These are phyloP conservation scores for Monosporascus sp. DNA, from an alignment of 2,329 filamentous ascomycete species.

Conservation along the genomic window DNA sequence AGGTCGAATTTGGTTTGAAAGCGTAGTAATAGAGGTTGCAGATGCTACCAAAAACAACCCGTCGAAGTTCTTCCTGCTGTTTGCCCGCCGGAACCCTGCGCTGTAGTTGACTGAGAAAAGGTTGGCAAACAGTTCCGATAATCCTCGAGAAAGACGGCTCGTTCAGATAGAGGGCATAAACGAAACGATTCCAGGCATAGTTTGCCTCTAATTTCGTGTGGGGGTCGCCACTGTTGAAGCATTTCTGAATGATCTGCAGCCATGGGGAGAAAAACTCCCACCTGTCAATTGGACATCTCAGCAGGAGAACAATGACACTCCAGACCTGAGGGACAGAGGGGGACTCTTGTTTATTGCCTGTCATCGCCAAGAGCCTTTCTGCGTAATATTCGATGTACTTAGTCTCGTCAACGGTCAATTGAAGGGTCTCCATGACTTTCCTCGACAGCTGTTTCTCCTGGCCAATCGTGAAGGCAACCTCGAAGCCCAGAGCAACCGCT, in stretches of 20 bases:
- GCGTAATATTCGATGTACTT: conserved; percentile 68
- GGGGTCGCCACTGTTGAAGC: conserved; percentile 75
- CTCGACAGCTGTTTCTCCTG: conserved; percentile 64
- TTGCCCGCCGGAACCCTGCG: conserved; percentile 53
- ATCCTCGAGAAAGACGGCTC: conserved; percentile 55
- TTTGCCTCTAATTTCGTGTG: conserved; percentile 72
- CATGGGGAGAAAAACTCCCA: conserved; percentile 74
- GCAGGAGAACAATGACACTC: conserved; percentile 74
- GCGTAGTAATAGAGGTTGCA: conserved; percentile 80
- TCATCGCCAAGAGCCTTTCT: conserved; percentile 62
- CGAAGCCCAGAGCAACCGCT: conserved; percentile 69
- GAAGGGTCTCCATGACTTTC: conserved; percentile 60
- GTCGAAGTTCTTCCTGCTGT: conserved; percentile 53
- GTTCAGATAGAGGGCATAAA: conserved; percentile 67
- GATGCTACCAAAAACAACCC: conserved; percentile 61
- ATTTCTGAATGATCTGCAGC: conserved; percentile 73
- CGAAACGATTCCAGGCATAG: conserved; percentile 78
- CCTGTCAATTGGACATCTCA: conserved; percentile 59
- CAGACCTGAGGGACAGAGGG: conserved; percentile 79
- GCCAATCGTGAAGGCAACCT: conserved; percentile 65
- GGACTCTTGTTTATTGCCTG: conserved; percentile 57
- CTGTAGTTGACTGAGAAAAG: conserved; percentile 64
- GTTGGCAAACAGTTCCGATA: conserved; percentile 53
- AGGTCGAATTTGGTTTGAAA: conserved; percentile 64
- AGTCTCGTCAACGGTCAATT: conserved; percentile 51